Evolutionary conservation across 345 rosid species (phyloP).

Genomic region (Melaleuca quinquenervia): DNA sequence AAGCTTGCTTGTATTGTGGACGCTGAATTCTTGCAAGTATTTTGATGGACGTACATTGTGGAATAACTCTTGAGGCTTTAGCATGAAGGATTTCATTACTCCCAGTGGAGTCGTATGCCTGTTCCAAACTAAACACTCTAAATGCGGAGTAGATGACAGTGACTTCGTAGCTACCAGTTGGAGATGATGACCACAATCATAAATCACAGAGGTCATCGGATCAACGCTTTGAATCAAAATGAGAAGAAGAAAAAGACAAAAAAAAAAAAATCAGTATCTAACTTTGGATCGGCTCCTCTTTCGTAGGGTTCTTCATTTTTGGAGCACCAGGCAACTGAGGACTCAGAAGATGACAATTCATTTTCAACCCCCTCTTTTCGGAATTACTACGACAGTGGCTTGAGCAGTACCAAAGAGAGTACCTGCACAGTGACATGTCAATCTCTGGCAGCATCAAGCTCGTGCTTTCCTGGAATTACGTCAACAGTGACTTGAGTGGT

Average conservation of each 20-base stretch:
- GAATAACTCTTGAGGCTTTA: neutral
- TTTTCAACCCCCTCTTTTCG: neutral
- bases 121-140: neutral
- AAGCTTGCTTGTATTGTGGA: neutral
- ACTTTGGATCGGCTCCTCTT: neutral
- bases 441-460: neutral
- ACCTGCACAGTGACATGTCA: neutral
- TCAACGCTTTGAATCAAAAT: neutral
- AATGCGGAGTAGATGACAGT: neutral
- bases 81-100: neutral
- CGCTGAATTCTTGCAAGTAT: neutral
- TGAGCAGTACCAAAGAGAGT: neutral
- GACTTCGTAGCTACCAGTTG: neutral
- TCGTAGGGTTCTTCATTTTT: neutral
- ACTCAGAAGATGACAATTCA: neutral
- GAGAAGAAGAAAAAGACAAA: neutral
- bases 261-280: neutral
- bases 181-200: neutral
- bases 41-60: neutral
- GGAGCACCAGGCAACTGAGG: neutral
- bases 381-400: neutral
- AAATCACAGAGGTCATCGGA: neutral
- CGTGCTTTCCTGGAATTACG: neutral
- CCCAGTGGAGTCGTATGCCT: neutral
- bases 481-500: neutral